Percentiles rank a stretch among this genome's conserved stretches.
phyloP scores from a whole-genome alignment of 2,329 filamentous ascomycete species.

The Fusarium pseudograminearum region DNA sequence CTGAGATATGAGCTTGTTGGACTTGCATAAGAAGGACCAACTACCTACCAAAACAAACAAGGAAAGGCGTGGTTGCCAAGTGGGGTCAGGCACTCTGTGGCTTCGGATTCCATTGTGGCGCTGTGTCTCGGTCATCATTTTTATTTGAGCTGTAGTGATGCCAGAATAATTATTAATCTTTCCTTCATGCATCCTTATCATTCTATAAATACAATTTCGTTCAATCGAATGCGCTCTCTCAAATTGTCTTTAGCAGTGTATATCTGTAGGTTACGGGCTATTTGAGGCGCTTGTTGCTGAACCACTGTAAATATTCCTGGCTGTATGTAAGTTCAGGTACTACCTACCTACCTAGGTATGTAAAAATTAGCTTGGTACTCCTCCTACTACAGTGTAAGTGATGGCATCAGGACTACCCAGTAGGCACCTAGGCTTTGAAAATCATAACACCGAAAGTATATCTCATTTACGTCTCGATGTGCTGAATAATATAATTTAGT shows the following conservation, averaged over 20 bases:
- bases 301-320: not conserved
- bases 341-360: too few species aligned
- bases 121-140: not conserved
- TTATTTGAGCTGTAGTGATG: not conserved
- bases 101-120: constrained; percentile 2
- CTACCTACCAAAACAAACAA: not conserved
- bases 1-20: not conserved
- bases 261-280: not conserved
- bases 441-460: too few species aligned
- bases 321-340: too few species aligned
- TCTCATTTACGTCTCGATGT: too few species aligned
- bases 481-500: not conserved
- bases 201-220: not conserved
- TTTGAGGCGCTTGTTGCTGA: not conserved
- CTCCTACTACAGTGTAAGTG: too few species aligned
- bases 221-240: not conserved
- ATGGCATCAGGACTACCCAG: too few species aligned
- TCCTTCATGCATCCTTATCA: not conserved
- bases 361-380: too few species aligned
- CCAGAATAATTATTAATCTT: not conserved
- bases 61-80: constrained; percentile 5
- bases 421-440: too few species aligned
- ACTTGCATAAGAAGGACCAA: not conserved
- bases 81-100: not conserved
- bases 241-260: not conserved